Percentiles rank a stretch among this genome's conserved stretches.
Conservation (phyloP, 2,329 filamentous ascomycete genomes). For the Sporothrix mexicana region DNA sequence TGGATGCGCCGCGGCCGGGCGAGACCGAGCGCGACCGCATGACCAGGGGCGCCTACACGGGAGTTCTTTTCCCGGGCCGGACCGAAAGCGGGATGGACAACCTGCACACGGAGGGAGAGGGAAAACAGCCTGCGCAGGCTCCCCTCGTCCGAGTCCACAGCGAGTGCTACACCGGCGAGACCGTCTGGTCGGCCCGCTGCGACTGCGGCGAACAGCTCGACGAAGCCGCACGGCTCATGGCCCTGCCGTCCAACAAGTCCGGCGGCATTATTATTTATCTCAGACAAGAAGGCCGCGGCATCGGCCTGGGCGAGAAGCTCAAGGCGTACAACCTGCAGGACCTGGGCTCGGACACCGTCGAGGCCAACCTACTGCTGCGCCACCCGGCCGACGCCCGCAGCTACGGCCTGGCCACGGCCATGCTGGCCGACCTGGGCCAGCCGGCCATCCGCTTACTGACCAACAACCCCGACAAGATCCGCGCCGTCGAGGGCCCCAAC, state of each 20-base stretch:
- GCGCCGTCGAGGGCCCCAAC: constrained; percentile 89
- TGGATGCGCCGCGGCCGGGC: constrained; percentile 73
- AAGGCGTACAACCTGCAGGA: constrained; percentile 99
- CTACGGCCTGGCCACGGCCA: constrained; percentile 95
- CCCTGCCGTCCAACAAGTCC: constrained; percentile 63
- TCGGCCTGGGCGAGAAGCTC: constrained; percentile 91
- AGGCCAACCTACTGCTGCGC: constrained; percentile 87
- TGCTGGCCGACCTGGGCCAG: constrained; percentile 85
- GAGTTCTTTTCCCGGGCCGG: constrained; percentile 83
- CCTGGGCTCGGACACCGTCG: constrained; percentile 94
- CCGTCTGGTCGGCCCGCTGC: constrained; percentile 95
- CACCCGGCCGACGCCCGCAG: constrained; percentile 94
- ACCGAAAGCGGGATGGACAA: constrained; percentile 68
- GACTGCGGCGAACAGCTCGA: constrained; percentile 98
- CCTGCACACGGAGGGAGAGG: constrained; percentile 18
- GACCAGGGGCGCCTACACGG: constrained; percentile 91
- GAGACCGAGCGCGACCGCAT: constrained; percentile 90
- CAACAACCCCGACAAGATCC: constrained; percentile 97
- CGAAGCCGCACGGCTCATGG: constrained; percentile 93
- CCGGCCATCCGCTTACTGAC: constrained; percentile 81
- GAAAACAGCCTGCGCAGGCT: constrained; percentile 43
- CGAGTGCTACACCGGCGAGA: constrained; percentile 98
- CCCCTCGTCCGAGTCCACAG: constrained; percentile 94
- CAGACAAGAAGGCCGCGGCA: constrained; percentile 93
- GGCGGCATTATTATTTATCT: constrained; percentile 96